A percentile compares a stretch with the other conserved stretches of the same genome.
Conservation (phyloP, 495 filamentous ascomycete species). For the Neurospora sp. region DNA sequence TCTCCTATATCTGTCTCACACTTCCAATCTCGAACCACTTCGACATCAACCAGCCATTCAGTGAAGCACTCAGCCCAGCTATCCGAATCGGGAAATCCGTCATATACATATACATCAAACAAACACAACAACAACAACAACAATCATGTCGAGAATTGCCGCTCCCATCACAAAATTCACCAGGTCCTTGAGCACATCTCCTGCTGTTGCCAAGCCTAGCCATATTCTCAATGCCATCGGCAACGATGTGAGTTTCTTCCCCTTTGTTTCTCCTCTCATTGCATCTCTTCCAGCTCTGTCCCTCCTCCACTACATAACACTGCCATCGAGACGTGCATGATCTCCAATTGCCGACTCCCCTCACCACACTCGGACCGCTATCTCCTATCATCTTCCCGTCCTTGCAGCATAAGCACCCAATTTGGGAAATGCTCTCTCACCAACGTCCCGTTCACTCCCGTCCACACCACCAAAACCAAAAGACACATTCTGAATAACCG, state of each 20-base stretch:
- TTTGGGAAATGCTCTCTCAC: conserved; percentile 13
- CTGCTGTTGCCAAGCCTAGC: conserved; percentile 24
- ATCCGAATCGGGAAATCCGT: not conserved
- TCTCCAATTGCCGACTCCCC: not conserved
- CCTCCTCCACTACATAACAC: not conserved
- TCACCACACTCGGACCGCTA: conserved; percentile 3
- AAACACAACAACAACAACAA: conserved; percentile 3
- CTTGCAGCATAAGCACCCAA: not conserved
- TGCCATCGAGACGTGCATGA: not conserved
- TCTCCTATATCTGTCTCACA: not conserved
- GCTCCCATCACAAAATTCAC: conserved; percentile 33
- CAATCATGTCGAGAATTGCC: conserved; percentile 31
- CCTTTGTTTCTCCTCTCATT: conserved; percentile 1
- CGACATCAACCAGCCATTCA: not conserved
- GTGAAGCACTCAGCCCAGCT: not conserved
- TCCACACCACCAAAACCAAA: conserved; percentile 13
- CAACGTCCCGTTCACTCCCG: conserved; percentile 12
- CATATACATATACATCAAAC: not conserved
- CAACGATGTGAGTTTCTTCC: conserved; percentile 15
- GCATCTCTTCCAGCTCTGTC: not conserved
- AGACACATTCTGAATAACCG: conserved; percentile 4
- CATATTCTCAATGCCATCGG: conserved; percentile 21
- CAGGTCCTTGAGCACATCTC: conserved; percentile 33
- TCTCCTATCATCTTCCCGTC: not conserved
- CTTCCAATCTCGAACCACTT: not conserved